Base-by-base conservation (phyloP, 768 basidiomycete genomes). In the Kwoniella sp. region DNA sequence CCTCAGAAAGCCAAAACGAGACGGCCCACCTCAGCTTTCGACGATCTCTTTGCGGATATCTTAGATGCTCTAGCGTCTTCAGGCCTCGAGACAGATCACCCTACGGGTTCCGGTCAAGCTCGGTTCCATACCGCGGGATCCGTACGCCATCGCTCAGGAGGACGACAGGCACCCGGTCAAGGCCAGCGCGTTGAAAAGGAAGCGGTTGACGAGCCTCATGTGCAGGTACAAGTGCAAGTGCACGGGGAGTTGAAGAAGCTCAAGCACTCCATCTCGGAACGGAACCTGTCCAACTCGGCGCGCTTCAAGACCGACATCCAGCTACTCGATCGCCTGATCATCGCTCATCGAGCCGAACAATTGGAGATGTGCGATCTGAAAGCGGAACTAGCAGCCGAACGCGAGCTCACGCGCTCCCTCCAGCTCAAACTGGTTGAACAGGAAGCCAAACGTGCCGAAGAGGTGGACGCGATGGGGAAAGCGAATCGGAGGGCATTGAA, bases 211-310 rank as follows among this genome's bases (percentile, higher is more conserved):
- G 47, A 23, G 47, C 47, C 17, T 17, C 8, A 17, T 20, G 47
- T 5, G 20, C 47, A 4, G 17, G 47, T 20, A 20, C 47, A 20
- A 25, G 50, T 23, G 50, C 50, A 28, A 9, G 50, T 51, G 5
- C 50, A 51, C 25, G 50, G 50, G 22, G 50, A 51, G 50, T 17
- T 51, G 50, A 51, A 51, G 26, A 51, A 28, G 50, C 50, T 51
- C 26, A 23, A 51, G 11, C 50, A 51, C 17, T 51, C 50, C 5
- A 51, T 51, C 50, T 51, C 50, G 22, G 50, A 23, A 11, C 50
- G 50, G 4, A 23, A 51, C 9, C 50, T 51, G 23, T 23, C 26
- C 23, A 28, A 23, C 50, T 28, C 23, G 15, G 50, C 22, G 20
- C 5, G 23, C 9, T 25, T 25, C 26, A 23, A 51, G 11, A 5